A percentile compares a stretch with the other conserved stretches of the same genome.
phyloP scores from a whole-genome alignment of 331 rosid genomes.

The Malus hybrid region DNA sequence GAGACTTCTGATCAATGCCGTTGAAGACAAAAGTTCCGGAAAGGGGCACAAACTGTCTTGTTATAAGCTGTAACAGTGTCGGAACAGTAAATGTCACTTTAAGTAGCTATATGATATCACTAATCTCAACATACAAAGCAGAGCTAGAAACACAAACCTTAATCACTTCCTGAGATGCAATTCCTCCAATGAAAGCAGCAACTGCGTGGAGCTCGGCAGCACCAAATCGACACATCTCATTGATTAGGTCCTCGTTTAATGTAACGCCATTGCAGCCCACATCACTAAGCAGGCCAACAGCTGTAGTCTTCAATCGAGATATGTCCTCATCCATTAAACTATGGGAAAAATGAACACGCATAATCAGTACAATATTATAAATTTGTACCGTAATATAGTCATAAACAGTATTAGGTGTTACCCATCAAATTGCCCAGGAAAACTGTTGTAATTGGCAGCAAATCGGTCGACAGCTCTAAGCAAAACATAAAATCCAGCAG shows the following conservation, averaged over 20 bases:
- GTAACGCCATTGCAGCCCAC: constrained; percentile 84
- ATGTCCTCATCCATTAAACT: constrained; percentile 94
- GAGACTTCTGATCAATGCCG: constrained; percentile 93
- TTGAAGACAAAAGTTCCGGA: constrained; percentile 83
- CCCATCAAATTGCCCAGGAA: constrained; percentile 95
- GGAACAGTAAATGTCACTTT: not conserved
- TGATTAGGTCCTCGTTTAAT: constrained; percentile 86
- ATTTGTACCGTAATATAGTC: not conserved
- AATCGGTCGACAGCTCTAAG: constrained; percentile 94
- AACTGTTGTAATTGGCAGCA: constrained; percentile 86
- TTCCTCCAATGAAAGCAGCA: constrained; percentile 94
- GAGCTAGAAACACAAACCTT: constrained; percentile 46
- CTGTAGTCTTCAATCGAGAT: constrained; percentile 80
- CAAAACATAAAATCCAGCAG: constrained; percentile 81
- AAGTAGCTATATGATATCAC: not conserved
- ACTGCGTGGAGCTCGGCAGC: constrained; percentile 91
- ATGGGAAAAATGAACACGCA: constrained; percentile 16
- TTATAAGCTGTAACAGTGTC: constrained; percentile 54
- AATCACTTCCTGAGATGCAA: constrained; percentile 94
- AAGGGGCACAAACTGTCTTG: constrained; percentile 91
- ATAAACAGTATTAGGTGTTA: constrained; percentile 12
- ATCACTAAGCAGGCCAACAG: constrained; percentile 66
- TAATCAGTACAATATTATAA: not conserved
- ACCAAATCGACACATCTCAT: constrained; percentile 97
- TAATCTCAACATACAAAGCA: not conserved